These are phyloP conservation scores for Nakazawaea molendinolei DNA, from an alignment of 805 yeast genomes.

Conservation along the genomic window DNA sequence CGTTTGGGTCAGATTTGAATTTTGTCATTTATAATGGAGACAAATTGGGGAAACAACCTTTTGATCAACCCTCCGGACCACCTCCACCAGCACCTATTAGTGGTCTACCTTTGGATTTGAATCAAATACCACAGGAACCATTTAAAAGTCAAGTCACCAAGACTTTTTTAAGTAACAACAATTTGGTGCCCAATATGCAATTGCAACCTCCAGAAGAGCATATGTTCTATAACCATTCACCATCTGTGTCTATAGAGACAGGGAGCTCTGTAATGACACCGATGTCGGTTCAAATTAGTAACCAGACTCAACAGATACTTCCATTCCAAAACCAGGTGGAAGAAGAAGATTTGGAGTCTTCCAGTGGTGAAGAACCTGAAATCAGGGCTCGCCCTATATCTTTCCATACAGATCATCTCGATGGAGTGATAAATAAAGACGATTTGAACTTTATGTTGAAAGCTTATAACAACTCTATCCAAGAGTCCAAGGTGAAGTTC, in stretches of 20 bases:
- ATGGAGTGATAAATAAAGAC: slow-evolving; percentile 7
- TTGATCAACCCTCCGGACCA: slow-evolving; percentile 1
- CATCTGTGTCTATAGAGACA: background rate
- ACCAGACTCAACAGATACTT: background rate
- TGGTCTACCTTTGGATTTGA: background rate
- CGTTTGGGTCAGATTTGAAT: background rate
- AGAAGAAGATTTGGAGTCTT: slow-evolving; percentile 3
- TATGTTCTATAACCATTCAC: slow-evolving; percentile 8
- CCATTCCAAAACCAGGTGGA: too few species aligned
- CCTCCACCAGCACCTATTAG: background rate
- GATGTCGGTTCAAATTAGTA: background rate
- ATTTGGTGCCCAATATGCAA: background rate
- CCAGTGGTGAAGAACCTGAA: slow-evolving; percentile 4
- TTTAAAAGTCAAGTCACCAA: background rate
- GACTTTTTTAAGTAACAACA: background rate
- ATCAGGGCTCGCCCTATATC: slow-evolving; percentile 8
- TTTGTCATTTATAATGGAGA: slow-evolving; percentile 6
- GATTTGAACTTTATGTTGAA: slow-evolving; percentile 10
- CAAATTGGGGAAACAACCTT: background rate
- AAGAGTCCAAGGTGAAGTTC: slow-evolving; percentile 18
- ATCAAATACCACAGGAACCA: background rate
- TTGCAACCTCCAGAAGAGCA: slow-evolving; percentile 5
- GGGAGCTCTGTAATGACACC: background rate
- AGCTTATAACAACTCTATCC: slow-evolving; percentile 8
- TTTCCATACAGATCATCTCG: slow-evolving; percentile 4